These are phyloP conservation scores for Pseudocohnilembus persalinus DNA, from an alignment of 169 alveolate genomes.

Conservation along the genomic window DNA sequence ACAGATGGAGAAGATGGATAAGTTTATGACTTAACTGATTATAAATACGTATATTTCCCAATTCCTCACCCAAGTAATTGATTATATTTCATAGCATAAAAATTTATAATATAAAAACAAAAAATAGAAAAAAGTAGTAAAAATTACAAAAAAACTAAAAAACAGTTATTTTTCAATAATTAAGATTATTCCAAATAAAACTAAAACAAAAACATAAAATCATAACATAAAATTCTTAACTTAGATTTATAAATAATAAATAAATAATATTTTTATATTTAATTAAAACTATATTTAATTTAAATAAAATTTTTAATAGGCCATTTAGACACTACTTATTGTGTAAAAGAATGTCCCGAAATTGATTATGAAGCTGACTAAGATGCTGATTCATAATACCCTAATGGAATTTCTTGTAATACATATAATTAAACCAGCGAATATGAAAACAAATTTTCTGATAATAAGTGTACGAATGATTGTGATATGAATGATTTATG, in stretches of 20 bases:
- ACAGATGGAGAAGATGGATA: not conserved
- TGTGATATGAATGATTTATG: not conserved
- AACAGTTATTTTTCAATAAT: no score
- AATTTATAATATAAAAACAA: no score
- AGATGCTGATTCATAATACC: not conserved
- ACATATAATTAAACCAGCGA: not conserved
- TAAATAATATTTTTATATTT: not conserved
- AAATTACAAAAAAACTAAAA: no score
- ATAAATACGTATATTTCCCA: not conserved
- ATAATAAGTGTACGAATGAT: not conserved
- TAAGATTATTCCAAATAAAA: no score
- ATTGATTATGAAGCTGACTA: not conserved
- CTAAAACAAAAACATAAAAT: not conserved
- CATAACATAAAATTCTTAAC: not conserved
- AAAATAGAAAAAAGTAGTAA: no score
- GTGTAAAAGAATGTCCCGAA: slow-evolving; percentile 40
- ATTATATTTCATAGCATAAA: not conserved
- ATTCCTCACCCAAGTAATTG: not conserved
- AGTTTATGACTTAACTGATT: not conserved
- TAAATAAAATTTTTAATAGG: not conserved
- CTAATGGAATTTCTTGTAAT: not conserved
- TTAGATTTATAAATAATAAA: not conserved
- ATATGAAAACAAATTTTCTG: not conserved
- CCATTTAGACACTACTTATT: slow-evolving; percentile 7
- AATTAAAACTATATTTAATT: no score